Base-by-base conservation (phyloP, 805 yeast species). In the Vanderwaltozyma yarrowii region DNA sequence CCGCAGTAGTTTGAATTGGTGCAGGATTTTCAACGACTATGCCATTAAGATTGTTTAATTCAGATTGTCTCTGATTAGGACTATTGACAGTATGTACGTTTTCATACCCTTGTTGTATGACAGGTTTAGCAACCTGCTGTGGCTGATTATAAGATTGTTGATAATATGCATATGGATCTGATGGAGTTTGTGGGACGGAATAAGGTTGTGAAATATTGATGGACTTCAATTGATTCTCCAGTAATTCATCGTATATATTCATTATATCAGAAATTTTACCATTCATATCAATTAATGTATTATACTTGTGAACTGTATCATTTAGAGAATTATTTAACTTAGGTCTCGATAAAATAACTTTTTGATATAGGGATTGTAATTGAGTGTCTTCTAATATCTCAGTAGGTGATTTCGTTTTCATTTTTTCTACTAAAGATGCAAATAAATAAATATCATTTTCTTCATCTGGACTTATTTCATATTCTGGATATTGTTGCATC, bases 211-310 rank as follows among this genome's bases (percentile, higher is more conserved):
- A 52, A 33, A 57, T 18, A 41, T 52, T 63, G 50, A 45, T 73
- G 58, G 41, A 61, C 54, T 50, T 67, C 56, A 44, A 70, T 58
- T 54, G 78, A 58, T 21, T 66, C 42, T 87, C 94, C 42, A 86
- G 65, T 35, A 81, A 69, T 42, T 72, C 73, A 55, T 86, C 94
- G 50, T 86, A 87, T n/a, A 80, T 65, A 43, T 80, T 71, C 52
- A 78, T 73, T 24, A 85, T 78, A 5, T 86, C 78, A 38, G 82
- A 78, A 38, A 87, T 71, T 50, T 87, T 85, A 34, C 80, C 73
- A 60, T 82, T 85, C 74, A 83, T 67, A 34, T 81, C 84, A 45
- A 81, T 70, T 44, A 78, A 70, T 16, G 62, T 58, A 36, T 85
- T 89, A 50, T 85, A 74, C 45, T 73, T 78, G 27, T 71, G 69